These are phyloP conservation scores for Nicotiana undulata DNA, from an alignment of 257 asterid genomes.

Conservation along the genomic window DNA sequence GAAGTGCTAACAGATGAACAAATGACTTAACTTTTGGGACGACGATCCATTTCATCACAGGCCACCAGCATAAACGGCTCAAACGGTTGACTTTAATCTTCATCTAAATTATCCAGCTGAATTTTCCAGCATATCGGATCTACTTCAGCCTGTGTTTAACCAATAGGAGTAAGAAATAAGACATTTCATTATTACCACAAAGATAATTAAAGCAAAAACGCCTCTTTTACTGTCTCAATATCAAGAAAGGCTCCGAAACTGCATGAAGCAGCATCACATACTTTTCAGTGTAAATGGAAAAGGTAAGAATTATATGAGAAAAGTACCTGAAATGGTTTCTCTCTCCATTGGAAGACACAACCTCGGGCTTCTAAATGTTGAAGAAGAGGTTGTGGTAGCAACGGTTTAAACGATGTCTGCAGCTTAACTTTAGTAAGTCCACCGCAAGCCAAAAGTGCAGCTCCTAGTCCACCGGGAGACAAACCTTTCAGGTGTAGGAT, in stretches of 20 bases:
- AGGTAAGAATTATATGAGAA: background rate
- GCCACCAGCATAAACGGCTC: background rate
- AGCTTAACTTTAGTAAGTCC: slow-evolving; percentile 84
- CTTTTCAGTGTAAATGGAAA: background rate
- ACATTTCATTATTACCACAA: background rate
- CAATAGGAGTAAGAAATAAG: background rate
- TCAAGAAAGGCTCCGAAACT: background rate
- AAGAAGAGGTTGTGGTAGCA: slow-evolving; percentile 46
- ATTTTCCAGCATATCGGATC: slow-evolving; percentile 76
- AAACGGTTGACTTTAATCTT: background rate
- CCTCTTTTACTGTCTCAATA: background rate
- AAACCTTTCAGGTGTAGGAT: slow-evolving; percentile 53
- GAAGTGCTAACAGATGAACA: background rate
- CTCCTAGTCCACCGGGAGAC: slow-evolving; percentile 57
- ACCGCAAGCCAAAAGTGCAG: slow-evolving; percentile 69
- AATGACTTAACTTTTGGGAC: background rate
- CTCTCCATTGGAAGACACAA: slow-evolving; percentile 69
- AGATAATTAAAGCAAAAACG: background rate
- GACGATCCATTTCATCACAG: background rate
- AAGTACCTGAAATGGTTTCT: slow-evolving; percentile 57
- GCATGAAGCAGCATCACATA: background rate
- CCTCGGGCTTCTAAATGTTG: slow-evolving; percentile 78
- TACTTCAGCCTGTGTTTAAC: slow-evolving; percentile 48
- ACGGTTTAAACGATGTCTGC: slow-evolving; percentile 47
- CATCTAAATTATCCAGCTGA: slow-evolving; percentile 38